A percentile compares a stretch with the other conserved stretches of the same genome.
Conservation (phyloP, 139 green algal genomes). For the Choricystis sp. region DNA sequence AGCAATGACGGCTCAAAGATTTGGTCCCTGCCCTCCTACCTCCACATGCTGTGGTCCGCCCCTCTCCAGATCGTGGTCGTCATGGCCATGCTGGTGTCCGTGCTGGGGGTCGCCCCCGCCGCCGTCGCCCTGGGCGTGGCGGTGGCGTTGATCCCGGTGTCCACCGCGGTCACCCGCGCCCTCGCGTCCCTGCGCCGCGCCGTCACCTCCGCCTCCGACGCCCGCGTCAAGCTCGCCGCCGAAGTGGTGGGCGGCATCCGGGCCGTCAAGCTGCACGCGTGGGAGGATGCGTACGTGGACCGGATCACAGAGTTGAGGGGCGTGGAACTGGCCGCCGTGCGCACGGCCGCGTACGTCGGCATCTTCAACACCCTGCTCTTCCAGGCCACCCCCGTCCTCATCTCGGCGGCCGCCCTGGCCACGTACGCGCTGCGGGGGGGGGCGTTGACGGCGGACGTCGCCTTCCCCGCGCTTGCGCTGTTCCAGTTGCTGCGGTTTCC, state of each 20-base stretch:
- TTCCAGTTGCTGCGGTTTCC: constrained; percentile 81
- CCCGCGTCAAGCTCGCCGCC: constrained; percentile 52
- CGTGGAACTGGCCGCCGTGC: constrained; percentile 41
- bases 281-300: constrained; percentile 62
- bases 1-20: constrained; percentile 76
- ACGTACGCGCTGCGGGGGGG: constrained; percentile 31
- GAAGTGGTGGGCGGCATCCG: constrained; percentile 64
- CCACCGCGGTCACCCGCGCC: constrained; percentile 33
- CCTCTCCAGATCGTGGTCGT: constrained; percentile 47
- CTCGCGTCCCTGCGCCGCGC: constrained; percentile 32
- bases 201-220: constrained; percentile 50
- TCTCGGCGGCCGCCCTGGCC: constrained; percentile 38
- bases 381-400: constrained; percentile 22
- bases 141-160: constrained; percentile 55
- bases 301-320: constrained; percentile 49
- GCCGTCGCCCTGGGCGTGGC: constrained; percentile 54
- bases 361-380: constrained; percentile 25
- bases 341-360: constrained; percentile 11
- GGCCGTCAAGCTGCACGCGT: constrained; percentile 89
- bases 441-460: constrained; percentile 46
- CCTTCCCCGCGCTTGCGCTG: constrained; percentile 63
- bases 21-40: constrained; percentile 59
- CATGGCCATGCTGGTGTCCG: constrained; percentile 56
- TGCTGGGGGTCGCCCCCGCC: constrained; percentile 45
- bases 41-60: constrained; percentile 63